Evolutionary conservation across 2,329 filamentous ascomycete genomes (phyloP).

Genomic region (Diaporthe sp.): DNA sequence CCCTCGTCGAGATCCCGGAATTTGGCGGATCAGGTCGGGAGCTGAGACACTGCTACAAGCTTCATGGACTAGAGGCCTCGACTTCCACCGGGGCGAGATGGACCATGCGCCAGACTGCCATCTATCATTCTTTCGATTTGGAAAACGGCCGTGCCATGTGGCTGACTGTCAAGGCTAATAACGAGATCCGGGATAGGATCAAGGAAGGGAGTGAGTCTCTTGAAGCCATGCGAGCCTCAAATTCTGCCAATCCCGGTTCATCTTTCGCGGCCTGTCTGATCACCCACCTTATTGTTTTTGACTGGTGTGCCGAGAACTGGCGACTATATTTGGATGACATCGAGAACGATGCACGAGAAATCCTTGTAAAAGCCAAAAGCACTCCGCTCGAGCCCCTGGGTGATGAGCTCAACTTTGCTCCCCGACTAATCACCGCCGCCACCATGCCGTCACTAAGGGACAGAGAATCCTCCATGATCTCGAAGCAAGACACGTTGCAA

Average conservation of each 20-base stretch:
- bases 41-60: constrained; percentile 9
- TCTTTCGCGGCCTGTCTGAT: background rate
- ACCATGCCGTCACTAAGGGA: background rate
- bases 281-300: background rate
- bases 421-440: background rate
- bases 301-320: constrained; percentile 20
- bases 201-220: constrained; percentile 1
- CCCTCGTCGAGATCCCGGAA: background rate
- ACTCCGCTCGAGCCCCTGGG: background rate
- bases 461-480: background rate
- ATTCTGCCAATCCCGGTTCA: background rate
- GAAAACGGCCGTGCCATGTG: constrained; percentile 22
- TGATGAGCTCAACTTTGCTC: background rate
- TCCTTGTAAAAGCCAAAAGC: background rate
- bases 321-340: background rate
- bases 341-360: background rate
- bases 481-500: background rate
- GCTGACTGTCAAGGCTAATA: constrained; percentile 25
- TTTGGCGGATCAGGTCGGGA: constrained; percentile 10
- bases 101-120: constrained; percentile 17
- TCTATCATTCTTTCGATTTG: constrained; percentile 29
- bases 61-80: background rate
- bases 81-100: constrained; percentile 17
- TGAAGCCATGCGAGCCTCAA: background rate
- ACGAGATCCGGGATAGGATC: constrained; percentile 10